Evolutionary conservation across 1,284 basidiomycete genomes (phyloP).

Genomic region (Hortiboletus rubellus): DNA sequence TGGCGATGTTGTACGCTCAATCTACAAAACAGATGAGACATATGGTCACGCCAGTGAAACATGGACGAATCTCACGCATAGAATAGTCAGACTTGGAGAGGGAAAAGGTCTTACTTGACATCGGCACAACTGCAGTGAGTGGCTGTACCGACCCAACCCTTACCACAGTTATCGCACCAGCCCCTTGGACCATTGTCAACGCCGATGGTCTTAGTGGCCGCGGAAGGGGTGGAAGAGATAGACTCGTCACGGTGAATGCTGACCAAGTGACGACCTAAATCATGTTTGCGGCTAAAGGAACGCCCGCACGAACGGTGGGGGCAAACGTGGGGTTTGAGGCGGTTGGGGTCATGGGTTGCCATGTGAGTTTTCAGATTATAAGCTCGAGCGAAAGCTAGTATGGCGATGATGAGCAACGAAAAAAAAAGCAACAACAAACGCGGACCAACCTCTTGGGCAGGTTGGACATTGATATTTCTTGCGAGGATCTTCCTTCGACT

Average conservation of each 20-base stretch:
- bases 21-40: slow-evolving; percentile 20
- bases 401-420: slow-evolving; percentile 1
- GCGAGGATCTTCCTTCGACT: slow-evolving; percentile 58
- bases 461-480: slow-evolving; percentile 73
- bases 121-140: slow-evolving; percentile 63
- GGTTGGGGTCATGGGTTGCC: slow-evolving; percentile 85
- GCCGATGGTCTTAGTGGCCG: slow-evolving; percentile 52
- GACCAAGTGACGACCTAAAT: slow-evolving; percentile 80
- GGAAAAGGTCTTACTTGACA: slow-evolving; percentile 51
- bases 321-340: slow-evolving; percentile 82
- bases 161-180: slow-evolving; percentile 78
- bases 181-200: slow-evolving; percentile 58
- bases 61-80: slow-evolving; percentile 27
- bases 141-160: slow-evolving; percentile 60
- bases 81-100: slow-evolving; percentile 5
- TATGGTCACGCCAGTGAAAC: not conserved
- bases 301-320: slow-evolving; percentile 79
- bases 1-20: slow-evolving; percentile 37
- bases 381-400: slow-evolving; percentile 79
- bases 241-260: slow-evolving; percentile 80
- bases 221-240: slow-evolving; percentile 41
- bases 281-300: slow-evolving; percentile 88
- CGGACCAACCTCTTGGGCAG: slow-evolving; percentile 64
- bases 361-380: slow-evolving; percentile 91
- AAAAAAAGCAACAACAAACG: not conserved